Base-by-base conservation (phyloP, 257 asterid species). In the Penstemon davidsonii region DNA sequence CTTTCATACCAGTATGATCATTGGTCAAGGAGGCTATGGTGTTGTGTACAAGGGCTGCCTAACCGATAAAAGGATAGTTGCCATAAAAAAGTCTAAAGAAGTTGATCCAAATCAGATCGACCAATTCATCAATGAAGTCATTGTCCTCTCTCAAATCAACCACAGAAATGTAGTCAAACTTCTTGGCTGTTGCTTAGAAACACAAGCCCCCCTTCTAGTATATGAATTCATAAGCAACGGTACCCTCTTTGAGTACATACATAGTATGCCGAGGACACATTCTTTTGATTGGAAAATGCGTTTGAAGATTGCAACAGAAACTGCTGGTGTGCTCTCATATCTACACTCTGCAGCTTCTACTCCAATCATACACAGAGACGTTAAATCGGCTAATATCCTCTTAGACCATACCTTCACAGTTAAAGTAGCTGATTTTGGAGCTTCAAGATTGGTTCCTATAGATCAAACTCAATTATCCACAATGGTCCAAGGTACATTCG, bases 321-420 rank as follows among this genome's bases (percentile, higher is more conserved):
- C 70, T 7, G 72, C 75, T 0, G 69, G 64, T 55, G 75, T 68
- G 8, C 69, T 77, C 4, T 58, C 70, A 0, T 73, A 72, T 41
- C 11, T 73, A 47, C 80, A 67, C 67, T 78, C 77, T 7, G 55
- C 71, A 0, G 69, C 75, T 40, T 60, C 73, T 5, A 69, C 72
- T 47, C 80, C 77, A 38, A 78, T 78, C 19, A 74, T 74, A 6
- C 83, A 78, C 12, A 66, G 80, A 55, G 75, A 74, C 9, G 64
- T 70, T 2, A 78, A 74, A 18, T 66, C 77, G 1, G 64, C 64
- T 0, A 78, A 78, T 18, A 66, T 78, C 5, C 75, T 78, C 8
- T 7, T 74, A 7, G 77, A 70, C 47, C 13, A 60, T 7, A 62
- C 8, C 25, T 63, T 13, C 65, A 69, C 64, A 8, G 59, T 70